Evolutionary conservation across 768 basidiomycete genomes (phyloP).

Genomic region (Agaricus blazei): DNA sequence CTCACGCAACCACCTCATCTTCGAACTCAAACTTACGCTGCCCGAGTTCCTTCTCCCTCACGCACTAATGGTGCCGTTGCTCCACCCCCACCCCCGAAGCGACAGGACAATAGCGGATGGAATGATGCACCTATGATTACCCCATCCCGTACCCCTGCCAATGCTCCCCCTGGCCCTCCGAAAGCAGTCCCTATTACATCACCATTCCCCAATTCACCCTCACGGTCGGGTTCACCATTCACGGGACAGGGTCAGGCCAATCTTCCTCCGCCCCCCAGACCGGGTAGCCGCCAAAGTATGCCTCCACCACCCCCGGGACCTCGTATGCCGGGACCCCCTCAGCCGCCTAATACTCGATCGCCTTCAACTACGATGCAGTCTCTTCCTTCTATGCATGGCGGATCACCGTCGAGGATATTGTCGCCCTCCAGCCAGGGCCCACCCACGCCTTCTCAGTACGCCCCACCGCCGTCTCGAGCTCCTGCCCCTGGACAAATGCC

Average conservation of each 20-base stretch:
- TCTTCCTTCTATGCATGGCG: neutral
- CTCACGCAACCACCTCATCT: conserved; percentile 27
- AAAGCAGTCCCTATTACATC: conserved; percentile 77
- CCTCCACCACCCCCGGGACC: conserved; percentile 31
- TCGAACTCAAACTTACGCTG: conserved; percentile 28
- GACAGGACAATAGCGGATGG: conserved; percentile 81
- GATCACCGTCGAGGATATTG: conserved; percentile 37
- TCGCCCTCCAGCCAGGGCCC: conserved; percentile 28
- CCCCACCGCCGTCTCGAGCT: conserved; percentile 36
- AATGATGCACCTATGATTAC: conserved; percentile 75
- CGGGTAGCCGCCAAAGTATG: conserved; percentile 48
- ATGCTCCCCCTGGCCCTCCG: conserved; percentile 35
- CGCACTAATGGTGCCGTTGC: conserved; percentile 25
- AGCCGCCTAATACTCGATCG: conserved; percentile 21
- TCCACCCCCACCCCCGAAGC: conserved; percentile 47
- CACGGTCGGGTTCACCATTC: conserved; percentile 43
- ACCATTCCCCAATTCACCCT: conserved; percentile 77
- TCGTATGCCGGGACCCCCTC: conserved; percentile 22
- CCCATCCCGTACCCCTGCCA: conserved; percentile 47
- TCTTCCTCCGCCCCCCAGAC: conserved; percentile 61
- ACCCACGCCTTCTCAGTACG: conserved; percentile 47
- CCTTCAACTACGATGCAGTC: conserved; percentile 16
- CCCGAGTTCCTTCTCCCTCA: conserved; percentile 42
- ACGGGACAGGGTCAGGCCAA: conserved; percentile 36
- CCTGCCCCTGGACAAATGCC: conserved; percentile 38